Evolutionary conservation across 371 early-diverging fungal species (phyloP).

Genomic region (Cokeromyces recurvatus): DNA sequence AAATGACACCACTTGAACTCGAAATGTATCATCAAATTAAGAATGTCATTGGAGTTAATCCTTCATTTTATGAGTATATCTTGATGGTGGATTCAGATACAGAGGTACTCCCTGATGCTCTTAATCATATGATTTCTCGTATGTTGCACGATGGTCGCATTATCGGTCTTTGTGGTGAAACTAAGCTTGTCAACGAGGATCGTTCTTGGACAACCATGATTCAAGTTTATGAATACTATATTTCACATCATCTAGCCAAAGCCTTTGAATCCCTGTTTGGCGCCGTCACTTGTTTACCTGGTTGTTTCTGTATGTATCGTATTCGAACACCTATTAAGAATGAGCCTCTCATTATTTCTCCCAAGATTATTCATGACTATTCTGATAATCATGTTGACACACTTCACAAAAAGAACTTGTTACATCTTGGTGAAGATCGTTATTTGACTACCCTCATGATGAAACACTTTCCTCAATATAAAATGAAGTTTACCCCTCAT

Average conservation of each 20-base stretch:
- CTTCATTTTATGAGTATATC: slow-evolving; percentile 85
- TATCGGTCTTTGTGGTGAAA: slow-evolving; percentile 94
- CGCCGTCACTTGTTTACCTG: slow-evolving; percentile 93
- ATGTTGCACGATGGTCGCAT: slow-evolving; percentile 89
- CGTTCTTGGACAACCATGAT: slow-evolving; percentile 95
- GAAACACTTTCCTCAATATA: slow-evolving; percentile 97
- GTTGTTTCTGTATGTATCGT: slow-evolving; percentile 96
- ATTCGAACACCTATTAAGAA: slow-evolving; percentile 80
- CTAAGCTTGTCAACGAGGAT: slow-evolving; percentile 84
- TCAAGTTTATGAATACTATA: slow-evolving; percentile 98
- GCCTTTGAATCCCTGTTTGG: slow-evolving; percentile 99
- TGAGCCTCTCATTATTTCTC: slow-evolving; percentile 89
- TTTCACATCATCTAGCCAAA: slow-evolving; percentile 96
- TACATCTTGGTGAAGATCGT: slow-evolving; percentile 76
- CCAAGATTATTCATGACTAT: slow-evolving; percentile 91
- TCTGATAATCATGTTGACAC: slow-evolving; percentile 94
- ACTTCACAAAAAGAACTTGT: slow-evolving; percentile 90
- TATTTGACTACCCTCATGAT: slow-evolving; percentile 96
- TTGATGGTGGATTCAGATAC: slow-evolving; percentile 98
- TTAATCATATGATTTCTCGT: slow-evolving; percentile 81
- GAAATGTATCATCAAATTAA: slow-evolving; percentile 93
- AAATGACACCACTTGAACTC: slow-evolving; percentile 90
- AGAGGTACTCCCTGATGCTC: slow-evolving; percentile 77
- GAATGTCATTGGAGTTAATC: slow-evolving; percentile 86
- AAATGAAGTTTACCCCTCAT: slow-evolving; percentile 94